Percentiles rank a stretch among this genome's conserved stretches.
Conservation (phyloP, 768 basidiomycete genomes). For the Pisolithus marmoratus region DNA sequence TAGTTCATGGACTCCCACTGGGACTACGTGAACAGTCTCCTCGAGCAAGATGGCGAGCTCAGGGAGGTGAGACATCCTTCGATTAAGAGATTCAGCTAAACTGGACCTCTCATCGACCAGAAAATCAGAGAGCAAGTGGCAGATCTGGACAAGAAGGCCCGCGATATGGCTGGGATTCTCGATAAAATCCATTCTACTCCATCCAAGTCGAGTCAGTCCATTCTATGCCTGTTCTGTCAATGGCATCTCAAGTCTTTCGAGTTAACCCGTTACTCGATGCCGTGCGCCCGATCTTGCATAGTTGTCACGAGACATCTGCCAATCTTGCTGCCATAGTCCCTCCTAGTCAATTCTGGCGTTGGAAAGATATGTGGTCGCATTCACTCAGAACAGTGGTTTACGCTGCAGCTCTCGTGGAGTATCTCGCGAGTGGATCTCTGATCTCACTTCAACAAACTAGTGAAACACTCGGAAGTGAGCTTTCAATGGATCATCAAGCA, state of each 20-base stretch:
- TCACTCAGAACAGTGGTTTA: slow-evolving; percentile 65
- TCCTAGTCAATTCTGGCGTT: slow-evolving; percentile 72
- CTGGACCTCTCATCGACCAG: slow-evolving; percentile 32
- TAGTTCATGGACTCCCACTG: slow-evolving; percentile 49
- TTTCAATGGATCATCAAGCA: slow-evolving; percentile 1
- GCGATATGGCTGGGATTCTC: slow-evolving; percentile 66
- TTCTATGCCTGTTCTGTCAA: slow-evolving; percentile 8
- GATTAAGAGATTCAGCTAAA: neutral
- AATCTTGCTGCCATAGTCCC: slow-evolving; percentile 59
- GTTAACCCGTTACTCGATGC: slow-evolving; percentile 56
- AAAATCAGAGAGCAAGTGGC: slow-evolving; percentile 76
- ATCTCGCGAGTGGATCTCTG: slow-evolving; percentile 52
- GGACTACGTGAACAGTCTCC: slow-evolving; percentile 49
- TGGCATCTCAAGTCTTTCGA: slow-evolving; percentile 21
- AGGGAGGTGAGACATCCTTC: slow-evolving; percentile 48
- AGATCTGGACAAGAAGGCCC: slow-evolving; percentile 69
- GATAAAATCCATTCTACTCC: slow-evolving; percentile 80
- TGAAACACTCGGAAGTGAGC: slow-evolving; percentile 63
- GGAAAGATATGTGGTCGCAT: slow-evolving; percentile 80
- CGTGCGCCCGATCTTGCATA: slow-evolving; percentile 49
- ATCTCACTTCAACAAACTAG: slow-evolving; percentile 49
- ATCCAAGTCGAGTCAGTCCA: slow-evolving; percentile 45
- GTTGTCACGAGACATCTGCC: slow-evolving; percentile 46
- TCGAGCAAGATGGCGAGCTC: slow-evolving; percentile 59
- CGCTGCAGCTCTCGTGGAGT: slow-evolving; percentile 59